These are phyloP conservation scores for Castanea crenata DNA, from an alignment of 306 rosid genomes.

Conservation along the genomic window DNA sequence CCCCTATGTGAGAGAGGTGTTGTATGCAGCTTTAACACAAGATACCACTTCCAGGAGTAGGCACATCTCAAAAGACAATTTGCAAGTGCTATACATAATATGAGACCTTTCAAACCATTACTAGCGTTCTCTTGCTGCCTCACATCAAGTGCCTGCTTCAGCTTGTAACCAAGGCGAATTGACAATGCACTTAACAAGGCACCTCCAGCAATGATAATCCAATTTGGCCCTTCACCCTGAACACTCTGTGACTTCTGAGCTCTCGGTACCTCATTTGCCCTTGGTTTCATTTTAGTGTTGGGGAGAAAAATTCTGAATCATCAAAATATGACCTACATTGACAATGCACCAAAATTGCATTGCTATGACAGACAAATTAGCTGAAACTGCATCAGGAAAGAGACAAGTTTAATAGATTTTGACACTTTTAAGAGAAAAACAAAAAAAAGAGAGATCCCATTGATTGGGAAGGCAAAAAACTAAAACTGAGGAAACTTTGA, in stretches of 20 bases:
- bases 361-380: neutral
- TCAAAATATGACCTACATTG: constrained; percentile 46
- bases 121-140: constrained; percentile 57
- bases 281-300: constrained; percentile 61
- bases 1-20: no score
- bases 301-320: constrained; percentile 28
- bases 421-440: neutral
- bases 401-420: neutral
- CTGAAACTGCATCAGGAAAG: neutral
- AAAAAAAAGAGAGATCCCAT: neutral
- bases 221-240: constrained; percentile 66
- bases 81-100: neutral
- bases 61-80: constrained; percentile 3
- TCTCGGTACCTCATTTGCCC: constrained; percentile 49
- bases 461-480: neutral
- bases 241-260: constrained; percentile 45
- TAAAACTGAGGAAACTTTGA: neutral
- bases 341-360: constrained; percentile 17
- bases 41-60: constrained; percentile 4
- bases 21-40: no score
- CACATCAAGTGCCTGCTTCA: constrained; percentile 74
- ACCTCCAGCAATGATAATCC: constrained; percentile 92
- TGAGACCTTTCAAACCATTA: constrained; percentile 28
- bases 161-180: constrained; percentile 80
- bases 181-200: constrained; percentile 85